phyloP scores from a whole-genome alignment of 352 stramenopile genomes.

The Phytophthora pini region DNA sequence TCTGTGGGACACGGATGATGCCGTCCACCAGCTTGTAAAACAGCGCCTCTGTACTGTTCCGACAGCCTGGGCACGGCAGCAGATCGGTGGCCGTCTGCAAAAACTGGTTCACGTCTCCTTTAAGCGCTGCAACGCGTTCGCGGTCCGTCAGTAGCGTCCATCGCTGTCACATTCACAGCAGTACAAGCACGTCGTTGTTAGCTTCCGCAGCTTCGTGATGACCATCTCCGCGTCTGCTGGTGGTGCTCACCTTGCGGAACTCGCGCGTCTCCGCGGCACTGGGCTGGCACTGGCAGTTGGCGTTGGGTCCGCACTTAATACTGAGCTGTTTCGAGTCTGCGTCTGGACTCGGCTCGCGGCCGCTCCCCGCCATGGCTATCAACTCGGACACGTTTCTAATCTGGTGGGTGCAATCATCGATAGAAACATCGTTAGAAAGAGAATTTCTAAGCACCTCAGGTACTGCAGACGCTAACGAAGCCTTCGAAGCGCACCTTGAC shows the following conservation, averaged over 20 bases:
- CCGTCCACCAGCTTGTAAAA: constrained; percentile 74
- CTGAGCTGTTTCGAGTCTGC: constrained; percentile 23
- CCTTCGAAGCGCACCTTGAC: constrained; percentile 15
- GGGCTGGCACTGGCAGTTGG: constrained; percentile 68
- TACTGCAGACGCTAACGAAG: not conserved
- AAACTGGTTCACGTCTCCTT: constrained; percentile 71
- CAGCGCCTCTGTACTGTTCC: constrained; percentile 78
- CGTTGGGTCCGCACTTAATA: constrained; percentile 27
- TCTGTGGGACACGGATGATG: constrained; percentile 40
- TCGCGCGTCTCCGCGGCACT: constrained; percentile 74
- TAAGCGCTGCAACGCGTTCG: constrained; percentile 73
- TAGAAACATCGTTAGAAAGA: constrained; percentile 10
- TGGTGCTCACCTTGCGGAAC: constrained; percentile 73
- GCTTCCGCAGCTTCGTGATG: constrained; percentile 1
- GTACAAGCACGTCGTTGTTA: constrained; percentile 24
- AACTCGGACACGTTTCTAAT: constrained; percentile 38
- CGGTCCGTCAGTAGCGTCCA: constrained; percentile 83
- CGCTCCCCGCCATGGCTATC: constrained; percentile 51
- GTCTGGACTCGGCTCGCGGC: constrained; percentile 45
- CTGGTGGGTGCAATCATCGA: constrained; percentile 7
- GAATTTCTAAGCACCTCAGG: not conserved
- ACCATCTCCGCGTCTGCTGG: not conserved
- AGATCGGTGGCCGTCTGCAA: constrained; percentile 76
- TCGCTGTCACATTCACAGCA: constrained; percentile 49
- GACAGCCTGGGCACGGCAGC: constrained; percentile 78